Conservation (phyloP, 257 asterid species). For the Echium plantagineum region DNA sequence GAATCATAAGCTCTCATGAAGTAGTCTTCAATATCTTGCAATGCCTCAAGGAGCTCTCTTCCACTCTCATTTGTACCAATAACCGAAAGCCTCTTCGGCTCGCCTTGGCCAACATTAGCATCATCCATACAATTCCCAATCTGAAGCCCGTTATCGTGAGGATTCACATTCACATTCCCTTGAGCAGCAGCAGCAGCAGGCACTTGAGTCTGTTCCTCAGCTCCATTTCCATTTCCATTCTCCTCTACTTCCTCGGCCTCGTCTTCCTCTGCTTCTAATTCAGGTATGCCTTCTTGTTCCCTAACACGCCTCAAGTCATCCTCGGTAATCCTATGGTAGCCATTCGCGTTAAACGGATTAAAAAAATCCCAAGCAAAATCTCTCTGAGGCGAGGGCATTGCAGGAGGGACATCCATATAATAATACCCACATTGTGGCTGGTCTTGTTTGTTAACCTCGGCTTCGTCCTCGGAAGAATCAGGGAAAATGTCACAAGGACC, state of each 20-base stretch:
- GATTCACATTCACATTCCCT: conserved; percentile 18
- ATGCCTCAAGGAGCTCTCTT: conserved; percentile 81
- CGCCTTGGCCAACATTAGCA: conserved; percentile 31
- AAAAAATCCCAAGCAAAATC: conserved; percentile 96
- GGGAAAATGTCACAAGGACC: conserved; percentile 25
- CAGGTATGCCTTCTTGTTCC: conserved; percentile 85
- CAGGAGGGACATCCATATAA: conserved; percentile 53
- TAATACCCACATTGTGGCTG: conserved; percentile 42
- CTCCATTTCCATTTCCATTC: conserved; percentile 10
- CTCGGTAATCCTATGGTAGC: conserved; percentile 54
- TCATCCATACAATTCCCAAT: conserved; percentile 23
- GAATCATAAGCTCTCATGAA: conserved; percentile 76
- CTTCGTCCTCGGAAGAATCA: conserved; percentile 33
- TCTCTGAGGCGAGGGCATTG: conserved; percentile 49
- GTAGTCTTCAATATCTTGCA: conserved; percentile 71
- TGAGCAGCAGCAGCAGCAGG: conserved; percentile 9
- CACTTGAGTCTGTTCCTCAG: background rate
- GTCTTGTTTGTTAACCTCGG: conserved; percentile 17
- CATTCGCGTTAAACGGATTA: conserved; percentile 67
- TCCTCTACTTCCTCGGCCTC: conserved; percentile 32
- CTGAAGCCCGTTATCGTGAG: conserved; percentile 21
- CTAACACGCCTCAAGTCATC: conserved; percentile 84
- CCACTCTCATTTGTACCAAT: conserved; percentile 67
- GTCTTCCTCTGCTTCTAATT: conserved; percentile 41
- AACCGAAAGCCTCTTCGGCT: conserved; percentile 45